phyloP scores from a whole-genome alignment of 345 rosid genomes.

The Zanthoxylum bungeanum region DNA sequence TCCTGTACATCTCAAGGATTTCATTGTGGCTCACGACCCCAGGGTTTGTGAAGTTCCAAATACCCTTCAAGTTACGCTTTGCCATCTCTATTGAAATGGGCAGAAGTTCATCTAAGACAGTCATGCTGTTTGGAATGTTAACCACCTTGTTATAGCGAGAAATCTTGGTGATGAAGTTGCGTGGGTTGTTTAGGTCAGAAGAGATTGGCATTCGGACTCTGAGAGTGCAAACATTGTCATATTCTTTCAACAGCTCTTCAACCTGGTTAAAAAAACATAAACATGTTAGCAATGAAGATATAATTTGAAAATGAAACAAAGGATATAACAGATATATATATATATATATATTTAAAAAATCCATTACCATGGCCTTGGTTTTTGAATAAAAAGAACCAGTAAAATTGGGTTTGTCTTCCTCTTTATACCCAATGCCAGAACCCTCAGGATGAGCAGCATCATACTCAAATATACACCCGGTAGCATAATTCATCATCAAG shows the following conservation, averaged over 20 bases:
- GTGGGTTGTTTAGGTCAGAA: conserved; percentile 81
- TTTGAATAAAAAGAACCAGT: conserved; percentile 85
- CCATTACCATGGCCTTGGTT: conserved; percentile 77
- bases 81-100: conserved; percentile 93
- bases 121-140: conserved; percentile 94
- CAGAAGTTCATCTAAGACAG: conserved; percentile 76
- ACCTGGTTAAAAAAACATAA: conserved; percentile 41
- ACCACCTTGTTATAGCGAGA: conserved; percentile 89
- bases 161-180: conserved; percentile 89
- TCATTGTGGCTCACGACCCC: conserved; percentile 91
- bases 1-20: conserved; percentile 93
- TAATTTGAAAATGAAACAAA: neutral
- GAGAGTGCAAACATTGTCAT: conserved; percentile 84
- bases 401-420: conserved; percentile 78
- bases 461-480: conserved; percentile 92
- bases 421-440: conserved; percentile 78
- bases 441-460: conserved; percentile 74
- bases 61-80: conserved; percentile 73
- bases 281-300: neutral
- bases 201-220: conserved; percentile 96
- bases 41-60: conserved; percentile 95
- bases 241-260: conserved; percentile 83
- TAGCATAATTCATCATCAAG: conserved; percentile 80
- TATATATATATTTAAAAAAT: neutral
- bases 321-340: too few species aligned